Conservation (phyloP, 345 rosid genomes). For the Linum trigynum region DNA sequence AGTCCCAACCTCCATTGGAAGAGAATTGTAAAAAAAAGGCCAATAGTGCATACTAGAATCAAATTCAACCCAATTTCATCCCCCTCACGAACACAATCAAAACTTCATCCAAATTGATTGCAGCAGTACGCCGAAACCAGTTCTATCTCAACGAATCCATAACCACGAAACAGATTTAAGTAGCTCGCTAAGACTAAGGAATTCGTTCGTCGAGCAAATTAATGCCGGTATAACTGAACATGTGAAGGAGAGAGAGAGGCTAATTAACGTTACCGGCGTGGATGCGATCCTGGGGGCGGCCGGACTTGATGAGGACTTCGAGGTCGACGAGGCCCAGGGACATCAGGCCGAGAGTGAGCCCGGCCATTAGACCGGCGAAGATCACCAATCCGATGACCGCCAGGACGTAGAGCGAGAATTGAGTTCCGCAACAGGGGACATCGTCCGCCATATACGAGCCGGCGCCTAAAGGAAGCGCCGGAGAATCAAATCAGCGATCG, state of each 20-base stretch:
- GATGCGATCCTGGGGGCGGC: constrained; percentile 70
- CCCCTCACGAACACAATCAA: no score
- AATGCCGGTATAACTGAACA: no score
- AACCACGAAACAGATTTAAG: no score
- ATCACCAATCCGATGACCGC: constrained; percentile 46
- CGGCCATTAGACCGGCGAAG: constrained; percentile 92
- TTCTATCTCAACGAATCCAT: no score
- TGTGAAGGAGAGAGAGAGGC: no score
- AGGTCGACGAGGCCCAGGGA: constrained; percentile 91
- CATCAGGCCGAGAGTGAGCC: constrained; percentile 92
- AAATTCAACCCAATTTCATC: no score
- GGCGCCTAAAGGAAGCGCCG: not conserved
- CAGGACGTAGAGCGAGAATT: constrained; percentile 40
- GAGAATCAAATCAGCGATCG: not conserved
- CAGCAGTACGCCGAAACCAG: no score
- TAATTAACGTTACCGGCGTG: constrained; percentile 41
- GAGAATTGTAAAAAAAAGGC: no score
- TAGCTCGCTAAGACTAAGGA: no score
- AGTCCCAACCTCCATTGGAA: not conserved
- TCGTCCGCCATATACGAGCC: constrained; percentile 21
- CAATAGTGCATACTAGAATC: not conserved
- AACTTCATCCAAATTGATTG: no score
- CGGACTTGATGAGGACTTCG: constrained; percentile 87
- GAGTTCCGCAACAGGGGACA: constrained; percentile 39
- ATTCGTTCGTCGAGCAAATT: no score